Percentiles rank a stretch among this genome's conserved stretches.
Conservation (phyloP, 306 rosid genomes). For the Trifolium repens region DNA sequence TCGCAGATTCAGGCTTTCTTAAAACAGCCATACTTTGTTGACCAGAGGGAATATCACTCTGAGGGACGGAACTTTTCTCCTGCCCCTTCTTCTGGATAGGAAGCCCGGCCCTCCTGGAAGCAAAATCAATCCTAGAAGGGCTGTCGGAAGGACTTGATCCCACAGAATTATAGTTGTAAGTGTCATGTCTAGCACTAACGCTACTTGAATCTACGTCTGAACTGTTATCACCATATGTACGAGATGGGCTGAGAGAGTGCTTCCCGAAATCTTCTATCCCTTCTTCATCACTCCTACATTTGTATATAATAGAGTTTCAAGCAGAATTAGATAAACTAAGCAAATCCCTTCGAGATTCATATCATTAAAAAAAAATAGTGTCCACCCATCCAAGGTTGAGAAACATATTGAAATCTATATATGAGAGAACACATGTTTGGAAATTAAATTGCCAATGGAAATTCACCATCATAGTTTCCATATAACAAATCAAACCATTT, state of each 20-base stretch:
- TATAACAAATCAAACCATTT: neutral
- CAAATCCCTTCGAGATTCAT: slow-evolving; percentile 10
- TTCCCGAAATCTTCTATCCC: slow-evolving; percentile 71
- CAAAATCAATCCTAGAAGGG: slow-evolving; percentile 75
- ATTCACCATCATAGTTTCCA: slow-evolving; percentile 15
- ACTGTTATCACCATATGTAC: slow-evolving; percentile 71
- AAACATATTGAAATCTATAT: neutral
- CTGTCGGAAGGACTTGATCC: slow-evolving; percentile 80
- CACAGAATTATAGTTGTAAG: slow-evolving; percentile 53
- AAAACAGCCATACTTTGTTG: slow-evolving; percentile 70
- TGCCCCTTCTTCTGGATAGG: slow-evolving; percentile 68
- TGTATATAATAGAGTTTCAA: slow-evolving; percentile 39
- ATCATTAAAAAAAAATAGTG: slow-evolving; percentile 15
- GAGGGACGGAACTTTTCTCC: slow-evolving; percentile 54
- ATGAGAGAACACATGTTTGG: neutral
- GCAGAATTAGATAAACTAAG: slow-evolving; percentile 19
- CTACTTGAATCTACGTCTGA: slow-evolving; percentile 78
- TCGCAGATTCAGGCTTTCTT: slow-evolving; percentile 62
- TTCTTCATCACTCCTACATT: slow-evolving; percentile 82
- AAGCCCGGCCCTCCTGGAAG: slow-evolving; percentile 61
- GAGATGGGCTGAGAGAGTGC: slow-evolving; percentile 68
- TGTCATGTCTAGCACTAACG: slow-evolving; percentile 76
- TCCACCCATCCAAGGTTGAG: slow-evolving; percentile 18
- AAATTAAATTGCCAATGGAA: slow-evolving; percentile 27
- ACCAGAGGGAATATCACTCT: slow-evolving; percentile 49